Evolutionary conservation across 495 filamentous ascomycete species (phyloP).

Genomic region (Podospora didyma): DNA sequence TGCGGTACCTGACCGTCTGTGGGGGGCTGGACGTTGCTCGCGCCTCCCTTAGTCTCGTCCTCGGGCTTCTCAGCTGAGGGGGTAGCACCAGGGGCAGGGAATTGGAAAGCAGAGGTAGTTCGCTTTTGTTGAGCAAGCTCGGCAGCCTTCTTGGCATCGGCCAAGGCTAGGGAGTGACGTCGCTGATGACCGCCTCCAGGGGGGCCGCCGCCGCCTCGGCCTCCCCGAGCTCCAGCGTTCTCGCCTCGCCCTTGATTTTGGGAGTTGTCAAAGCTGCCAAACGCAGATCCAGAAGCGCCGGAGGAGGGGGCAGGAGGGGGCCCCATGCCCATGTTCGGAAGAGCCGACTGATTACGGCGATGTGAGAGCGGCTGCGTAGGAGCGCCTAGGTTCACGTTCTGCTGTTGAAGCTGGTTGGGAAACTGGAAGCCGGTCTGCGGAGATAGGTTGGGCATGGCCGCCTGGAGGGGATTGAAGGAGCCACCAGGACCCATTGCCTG

Average conservation of each 20-base stretch:
- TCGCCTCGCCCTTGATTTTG: conserved; percentile 65
- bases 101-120: conserved; percentile 90
- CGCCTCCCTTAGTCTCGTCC: conserved; percentile 41
- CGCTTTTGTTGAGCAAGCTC: conserved; percentile 96
- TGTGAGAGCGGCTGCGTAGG: conserved; percentile 79
- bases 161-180: conserved; percentile 89
- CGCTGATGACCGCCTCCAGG: conserved; percentile 82
- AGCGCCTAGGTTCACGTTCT: conserved; percentile 65
- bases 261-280: conserved; percentile 70
- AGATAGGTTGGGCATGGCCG: conserved; percentile 68
- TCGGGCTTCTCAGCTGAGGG: conserved; percentile 51
- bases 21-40: conserved; percentile 38
- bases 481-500: conserved; percentile 67
- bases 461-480: conserved; percentile 61
- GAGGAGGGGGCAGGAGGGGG: conserved; percentile 96
- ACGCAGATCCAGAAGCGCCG: conserved; percentile 76
- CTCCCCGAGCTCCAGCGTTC: conserved; percentile 65
- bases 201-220: conserved; percentile 61
- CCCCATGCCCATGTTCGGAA: conserved; percentile 89
- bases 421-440: conserved; percentile 90
- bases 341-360: conserved; percentile 95
- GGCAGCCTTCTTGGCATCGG: conserved; percentile 96
- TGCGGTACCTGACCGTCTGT: conserved; percentile 48
- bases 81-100: conserved; percentile 72
- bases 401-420: conserved; percentile 74